Percentiles rank a stretch among this genome's conserved stretches.
Conservation (phyloP, 345 rosid species). For the Streptanthus diversifolius region DNA sequence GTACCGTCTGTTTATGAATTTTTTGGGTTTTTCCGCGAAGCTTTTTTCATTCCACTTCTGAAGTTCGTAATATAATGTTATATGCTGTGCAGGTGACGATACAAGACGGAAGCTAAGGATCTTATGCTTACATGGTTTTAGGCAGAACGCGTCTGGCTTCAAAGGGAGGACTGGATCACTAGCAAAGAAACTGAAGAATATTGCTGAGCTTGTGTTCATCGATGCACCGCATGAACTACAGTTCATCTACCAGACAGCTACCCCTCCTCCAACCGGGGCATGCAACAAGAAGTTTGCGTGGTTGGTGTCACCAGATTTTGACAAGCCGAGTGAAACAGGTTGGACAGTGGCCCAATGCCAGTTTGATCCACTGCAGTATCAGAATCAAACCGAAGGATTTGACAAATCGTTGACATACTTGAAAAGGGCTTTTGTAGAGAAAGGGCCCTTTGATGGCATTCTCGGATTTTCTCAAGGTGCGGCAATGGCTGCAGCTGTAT, state of each 20-base stretch:
- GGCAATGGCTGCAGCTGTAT: conserved; percentile 73
- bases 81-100: conserved; percentile 33
- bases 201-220: conserved; percentile 67
- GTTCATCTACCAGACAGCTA: conserved; percentile 59
- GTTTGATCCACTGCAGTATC: conserved; percentile 79
- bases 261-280: conserved; percentile 36
- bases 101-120: conserved; percentile 64
- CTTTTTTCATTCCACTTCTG: background rate
- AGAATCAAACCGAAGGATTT: conserved; percentile 73
- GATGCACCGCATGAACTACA: conserved; percentile 87
- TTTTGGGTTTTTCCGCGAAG: background rate
- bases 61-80: background rate
- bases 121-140: conserved; percentile 92
- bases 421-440: conserved; percentile 41
- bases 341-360: conserved; percentile 58
- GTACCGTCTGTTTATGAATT: conserved; percentile 54
- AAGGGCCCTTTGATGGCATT: conserved; percentile 94
- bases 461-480: conserved; percentile 97
- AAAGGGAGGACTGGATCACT: conserved; percentile 93
- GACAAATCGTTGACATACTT: conserved; percentile 54
- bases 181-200: conserved; percentile 81
- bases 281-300: conserved; percentile 86
- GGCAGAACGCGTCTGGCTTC: conserved; percentile 89
- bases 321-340: conserved; percentile 36
- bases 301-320: conserved; percentile 60